Conservation (phyloP, 352 stramenopile species). For the Phytopythium oedochilum region DNA sequence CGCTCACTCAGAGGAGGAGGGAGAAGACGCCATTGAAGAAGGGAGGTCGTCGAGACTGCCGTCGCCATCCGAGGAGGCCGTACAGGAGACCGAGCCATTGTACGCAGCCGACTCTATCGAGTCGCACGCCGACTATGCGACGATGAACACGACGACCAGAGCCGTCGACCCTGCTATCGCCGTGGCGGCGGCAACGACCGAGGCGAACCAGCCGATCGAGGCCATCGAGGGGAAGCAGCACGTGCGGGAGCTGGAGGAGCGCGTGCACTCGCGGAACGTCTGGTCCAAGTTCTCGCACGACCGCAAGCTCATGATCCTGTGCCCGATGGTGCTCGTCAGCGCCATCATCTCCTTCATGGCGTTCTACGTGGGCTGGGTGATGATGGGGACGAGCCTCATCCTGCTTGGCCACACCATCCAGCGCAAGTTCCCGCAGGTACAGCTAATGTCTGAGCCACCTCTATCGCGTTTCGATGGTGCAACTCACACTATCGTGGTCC, state of each 20-base stretch:
- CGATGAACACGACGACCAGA: neutral
- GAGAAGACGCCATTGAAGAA: neutral
- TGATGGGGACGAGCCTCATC: slow-evolving; percentile 84
- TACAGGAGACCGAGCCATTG: neutral
- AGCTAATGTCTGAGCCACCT: too few relatives aligned
- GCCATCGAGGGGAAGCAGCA: slow-evolving; percentile 58
- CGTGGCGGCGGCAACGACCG: slow-evolving; percentile 8
- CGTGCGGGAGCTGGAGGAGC: slow-evolving; percentile 36
- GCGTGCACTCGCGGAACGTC: slow-evolving; percentile 53
- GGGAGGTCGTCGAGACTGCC: neutral
- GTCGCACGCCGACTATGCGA: neutral
- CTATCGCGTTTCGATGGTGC: too few relatives aligned
- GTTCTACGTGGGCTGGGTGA: slow-evolving; percentile 75
- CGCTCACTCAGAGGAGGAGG: neutral
- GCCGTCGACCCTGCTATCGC: slow-evolving; percentile 6
- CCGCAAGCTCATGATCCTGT: slow-evolving; percentile 58
- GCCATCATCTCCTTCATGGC: slow-evolving; percentile 80
- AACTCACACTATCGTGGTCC: neutral
- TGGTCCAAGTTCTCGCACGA: slow-evolving; percentile 80
- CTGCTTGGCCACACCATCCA: slow-evolving; percentile 77
- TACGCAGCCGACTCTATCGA: neutral
- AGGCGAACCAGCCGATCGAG: slow-evolving; percentile 56
- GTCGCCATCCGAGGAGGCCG: neutral
- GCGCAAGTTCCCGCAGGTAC: slow-evolving; percentile 68
- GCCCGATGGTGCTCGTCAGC: slow-evolving; percentile 60